Base-by-base conservation (phyloP, 176 grass and related monocot species). In the Cymbopogon citratus region DNA sequence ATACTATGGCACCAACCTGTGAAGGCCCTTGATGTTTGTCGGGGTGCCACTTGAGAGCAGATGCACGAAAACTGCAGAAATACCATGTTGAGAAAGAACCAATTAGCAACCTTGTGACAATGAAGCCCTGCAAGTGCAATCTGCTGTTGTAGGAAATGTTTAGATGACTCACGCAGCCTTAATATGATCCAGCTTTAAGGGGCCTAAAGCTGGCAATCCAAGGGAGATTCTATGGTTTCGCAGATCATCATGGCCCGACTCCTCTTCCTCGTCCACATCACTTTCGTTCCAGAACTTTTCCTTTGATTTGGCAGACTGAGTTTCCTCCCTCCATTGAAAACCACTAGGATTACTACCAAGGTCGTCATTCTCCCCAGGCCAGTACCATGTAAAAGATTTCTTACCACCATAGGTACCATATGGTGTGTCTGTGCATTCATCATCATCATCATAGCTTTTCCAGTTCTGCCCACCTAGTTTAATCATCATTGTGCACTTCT, bases 31-130 rank as follows among this genome's bases (percentile, higher is more conserved):
- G 85, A 87, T 98, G 92, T 69, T 94, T 98, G 63, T 98, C 88
- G 2, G 95, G 95, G 70, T 98, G 95, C 95, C 95, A 98, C 62
- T 89, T 94, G 76, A 98, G 93, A 84, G 92, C 95, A 54, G 90
- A 90, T 45, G 81, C 73, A 0, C 81, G 92, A 45, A 92, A 98
- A 73, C 95, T 98, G 84, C 72, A 62, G 43, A 87, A 62, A 44
- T 13, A 38, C 70, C n/a, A 10, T 40, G 12, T 57, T 34, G 8
- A 83, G 27, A 74, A 19, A 81, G 11, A 64, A 38, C 1, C 9
- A 67, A 87, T 80, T 44, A 77, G 36, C 9, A 81, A 71, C 31
- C 27, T 39, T 24, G 24, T 29, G 48, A 54, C 28, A 26, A 27
- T 48, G 34, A 70, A 67, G 60, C 25, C 5, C 69, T 27, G 25